These are phyloP conservation scores for Cercospora berteroae DNA, from an alignment of 2,329 filamentous ascomycete genomes.

Conservation along the genomic window DNA sequence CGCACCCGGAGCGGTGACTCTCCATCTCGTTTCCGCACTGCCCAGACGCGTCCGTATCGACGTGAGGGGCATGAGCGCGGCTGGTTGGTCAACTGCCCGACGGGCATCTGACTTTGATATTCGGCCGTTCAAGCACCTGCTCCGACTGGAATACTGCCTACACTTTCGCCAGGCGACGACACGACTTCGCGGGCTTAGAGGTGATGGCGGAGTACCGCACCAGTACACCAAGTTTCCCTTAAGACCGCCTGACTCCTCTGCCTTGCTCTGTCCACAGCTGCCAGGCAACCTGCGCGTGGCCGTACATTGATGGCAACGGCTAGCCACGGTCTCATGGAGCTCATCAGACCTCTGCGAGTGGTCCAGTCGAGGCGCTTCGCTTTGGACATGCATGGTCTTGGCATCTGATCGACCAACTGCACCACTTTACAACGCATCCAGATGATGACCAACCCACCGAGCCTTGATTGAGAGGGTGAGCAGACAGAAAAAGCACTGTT, in stretches of 20 bases:
- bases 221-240: background rate
- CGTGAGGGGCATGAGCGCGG: background rate
- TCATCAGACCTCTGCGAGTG: background rate
- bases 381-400: background rate
- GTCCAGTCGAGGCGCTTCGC: background rate
- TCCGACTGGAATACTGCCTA: background rate
- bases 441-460: background rate
- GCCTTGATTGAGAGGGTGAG: background rate
- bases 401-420: background rate
- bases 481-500: background rate
- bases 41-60: background rate
- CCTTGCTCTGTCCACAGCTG: background rate
- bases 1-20: conserved; percentile 3
- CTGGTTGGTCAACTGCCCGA: background rate
- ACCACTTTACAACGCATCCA: background rate
- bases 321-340: background rate
- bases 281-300: background rate
- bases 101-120: background rate
- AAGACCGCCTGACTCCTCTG: background rate
- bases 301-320: background rate
- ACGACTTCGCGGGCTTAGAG: background rate
- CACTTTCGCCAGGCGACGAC: background rate
- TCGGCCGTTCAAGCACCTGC: background rate
- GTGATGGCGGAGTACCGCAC: background rate
- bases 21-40: background rate